Evolutionary conservation across 306 rosid genomes (phyloP), one percentile per base, ranked within the genome.

Genomic region (Crotalaria pallida): DNA sequence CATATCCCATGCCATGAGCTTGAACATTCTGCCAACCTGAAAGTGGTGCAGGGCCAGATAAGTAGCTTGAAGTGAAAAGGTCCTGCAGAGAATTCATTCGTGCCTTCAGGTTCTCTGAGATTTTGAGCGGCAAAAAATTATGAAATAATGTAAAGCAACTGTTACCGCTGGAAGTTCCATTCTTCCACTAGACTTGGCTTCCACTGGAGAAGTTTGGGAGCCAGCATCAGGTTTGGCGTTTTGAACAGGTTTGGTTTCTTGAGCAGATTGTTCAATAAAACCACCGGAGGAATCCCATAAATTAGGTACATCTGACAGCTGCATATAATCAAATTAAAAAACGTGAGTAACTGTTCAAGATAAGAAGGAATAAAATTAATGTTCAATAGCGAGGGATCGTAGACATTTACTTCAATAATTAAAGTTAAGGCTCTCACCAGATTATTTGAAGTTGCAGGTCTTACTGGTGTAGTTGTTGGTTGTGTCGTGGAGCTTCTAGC

Each of bases 141-240:
- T 40, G 56, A 79, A 53, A 69, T 12, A 43, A 64, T 58, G 60
- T 6, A 31, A 60, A 13, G 12, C 16, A 56, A 64, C 62, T 68
- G 66, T 76, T 85, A 94, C 98, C 78, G 12, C 74, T 22, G 97
- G 96, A 72, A 94, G 86, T 80, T 87, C 97, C 71, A 6, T 75
- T 83, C 97, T 86, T 77, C 56, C 88, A 21, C 33, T 58, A 50
- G 73, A 66, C 22, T 40, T 82, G 64, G 69, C 65, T 80, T 88
- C 84, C 56, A 22, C 57, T 3, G 65, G 48, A 60, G 53, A 41
- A 69, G 77, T 66, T 60, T 82, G 73, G 59, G 69, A 40, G 68
- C 73, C 64, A 61, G 69, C 81, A 71, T 68, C 58, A 66, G 36
- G 27, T 52, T 38, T 23, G 38, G 83, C 44, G 19, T 71, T 82